Evolutionary conservation across 1,284 basidiomycete genomes (phyloP).

Genomic region (Lignosus rhinocerotis): DNA sequence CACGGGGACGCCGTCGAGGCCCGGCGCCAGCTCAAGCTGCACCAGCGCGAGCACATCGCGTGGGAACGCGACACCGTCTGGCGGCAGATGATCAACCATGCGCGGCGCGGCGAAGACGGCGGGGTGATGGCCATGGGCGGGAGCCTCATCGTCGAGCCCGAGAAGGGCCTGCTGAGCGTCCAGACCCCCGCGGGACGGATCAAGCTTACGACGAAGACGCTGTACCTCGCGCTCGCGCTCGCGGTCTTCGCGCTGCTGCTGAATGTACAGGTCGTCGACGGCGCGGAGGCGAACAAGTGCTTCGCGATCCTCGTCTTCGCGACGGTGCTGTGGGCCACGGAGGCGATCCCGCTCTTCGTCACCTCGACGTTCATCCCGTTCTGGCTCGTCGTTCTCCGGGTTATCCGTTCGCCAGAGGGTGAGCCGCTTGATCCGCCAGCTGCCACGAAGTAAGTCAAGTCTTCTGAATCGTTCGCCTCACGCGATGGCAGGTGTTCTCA

Average conservation of each 20-base stretch:
- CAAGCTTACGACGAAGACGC: constrained; percentile 62
- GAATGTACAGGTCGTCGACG: constrained; percentile 61
- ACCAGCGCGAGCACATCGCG: constrained; percentile 91
- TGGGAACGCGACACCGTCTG: constrained; percentile 97
- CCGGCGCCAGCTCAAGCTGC: constrained; percentile 80
- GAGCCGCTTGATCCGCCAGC: constrained; percentile 63
- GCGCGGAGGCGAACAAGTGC: constrained; percentile 85
- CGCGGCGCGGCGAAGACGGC: constrained; percentile 63
- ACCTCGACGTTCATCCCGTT: constrained; percentile 91
- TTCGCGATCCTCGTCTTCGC: constrained; percentile 90
- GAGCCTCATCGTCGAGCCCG: constrained; percentile 54
- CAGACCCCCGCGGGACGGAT: constrained; percentile 64
- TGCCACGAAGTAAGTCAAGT: constrained; percentile 83
- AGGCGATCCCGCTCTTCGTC: constrained; percentile 96
- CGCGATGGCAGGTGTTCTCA: neutral
- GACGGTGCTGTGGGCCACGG: constrained; percentile 95
- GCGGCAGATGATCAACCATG: constrained; percentile 95
- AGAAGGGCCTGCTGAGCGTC: constrained; percentile 52
- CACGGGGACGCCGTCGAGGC: constrained; percentile 74
- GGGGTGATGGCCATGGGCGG: constrained; percentile 45
- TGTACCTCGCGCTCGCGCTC: constrained; percentile 61
- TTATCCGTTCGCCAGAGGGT: constrained; percentile 68
- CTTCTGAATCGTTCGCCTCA: neutral
- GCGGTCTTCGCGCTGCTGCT: constrained; percentile 61
- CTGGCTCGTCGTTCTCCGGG: constrained; percentile 84